Base-by-base conservation (phyloP, 2,329 filamentous ascomycete species). In the Colletotrichum viniferum region DNA sequence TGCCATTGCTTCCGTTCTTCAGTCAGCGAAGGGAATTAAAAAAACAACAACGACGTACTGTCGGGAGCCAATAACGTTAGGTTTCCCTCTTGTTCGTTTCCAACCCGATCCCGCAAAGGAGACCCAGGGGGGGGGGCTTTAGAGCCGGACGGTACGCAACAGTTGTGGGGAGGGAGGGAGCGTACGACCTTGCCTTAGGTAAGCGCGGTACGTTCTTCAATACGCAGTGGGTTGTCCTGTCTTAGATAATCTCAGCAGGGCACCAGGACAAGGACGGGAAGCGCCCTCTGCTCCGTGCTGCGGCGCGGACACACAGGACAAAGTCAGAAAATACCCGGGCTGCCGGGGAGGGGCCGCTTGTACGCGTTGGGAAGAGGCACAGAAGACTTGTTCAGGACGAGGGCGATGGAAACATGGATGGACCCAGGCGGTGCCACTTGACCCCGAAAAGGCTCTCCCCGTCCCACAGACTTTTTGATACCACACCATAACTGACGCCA, bases 381-480 rank as follows among this genome's bases (percentile, higher is more conserved):
- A 64, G 69, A 74, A 74, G 56, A 60, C 56, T 60, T 60, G 56
- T 32, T 60, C 56, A 61, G 71, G 65, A 55, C 52, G 58, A 65
- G 73, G 28, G 38, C 30, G 61, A 30, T 69, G 52, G 63, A 66
- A 73, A 73, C 73, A 75, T 63, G 68, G 68, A 60, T 71, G 36
- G 61, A 52, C 72, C 72, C 72, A 74, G 69, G 30, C 69, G 73
- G 70, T 74, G 65, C 74, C 71, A 76, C 64, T 65, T 60, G 64
- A 76, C 71, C 70, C 74, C 70, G 69, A 76, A 73, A 73, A 73
- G 62, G 56, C 63, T 73, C 71, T 65, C 34, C 68, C 72, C 64
- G 70, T 63, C 70, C 58, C 73, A 73, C 73, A 76, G 64, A 76
- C 65, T 68, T 52, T 69, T 52, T 65, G 65, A 58, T 48, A 55